phyloP scores from a whole-genome alignment of 2,329 filamentous ascomycete species.

The Ascochyta fabae region DNA sequence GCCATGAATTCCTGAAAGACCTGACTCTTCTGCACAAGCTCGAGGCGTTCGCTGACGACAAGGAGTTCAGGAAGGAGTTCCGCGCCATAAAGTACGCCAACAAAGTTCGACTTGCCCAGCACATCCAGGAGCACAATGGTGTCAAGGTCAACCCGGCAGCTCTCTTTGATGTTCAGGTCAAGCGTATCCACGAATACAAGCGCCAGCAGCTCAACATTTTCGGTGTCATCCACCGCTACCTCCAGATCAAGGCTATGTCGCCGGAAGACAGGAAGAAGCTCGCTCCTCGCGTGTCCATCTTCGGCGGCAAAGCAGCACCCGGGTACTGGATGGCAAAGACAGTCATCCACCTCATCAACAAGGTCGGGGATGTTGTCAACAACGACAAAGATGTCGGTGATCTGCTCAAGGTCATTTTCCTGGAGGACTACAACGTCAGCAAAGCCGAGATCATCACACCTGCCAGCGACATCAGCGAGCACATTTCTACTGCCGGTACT shows the following conservation, averaged over 20 bases:
- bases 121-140: slow-evolving; percentile 82
- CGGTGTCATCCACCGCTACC: slow-evolving; percentile 92
- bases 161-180: slow-evolving; percentile 96
- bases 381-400: slow-evolving; percentile 91
- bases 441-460: slow-evolving; percentile 97
- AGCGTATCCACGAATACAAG: slow-evolving; percentile 99
- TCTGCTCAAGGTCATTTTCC: slow-evolving; percentile 93
- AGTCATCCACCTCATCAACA: slow-evolving; percentile 95
- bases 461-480: slow-evolving; percentile 95
- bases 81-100: slow-evolving; percentile 95
- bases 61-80: slow-evolving; percentile 92
- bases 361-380: slow-evolving; percentile 88
- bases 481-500: slow-evolving; percentile 97
- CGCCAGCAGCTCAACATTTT: slow-evolving; percentile 99
- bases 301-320: slow-evolving; percentile 95
- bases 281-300: slow-evolving; percentile 88
- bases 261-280: slow-evolving; percentile 86
- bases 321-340: slow-evolving; percentile 99
- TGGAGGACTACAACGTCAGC: slow-evolving; percentile 99
- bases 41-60: slow-evolving; percentile 83
- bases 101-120: slow-evolving; percentile 89
- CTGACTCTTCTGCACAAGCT: slow-evolving; percentile 85
- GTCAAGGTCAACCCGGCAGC: slow-evolving; percentile 85
- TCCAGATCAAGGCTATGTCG: slow-evolving; percentile 84
- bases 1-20: slow-evolving; percentile 86